phyloP scores from a whole-genome alignment of 768 basidiomycete species.

The Mycena galopus region DNA sequence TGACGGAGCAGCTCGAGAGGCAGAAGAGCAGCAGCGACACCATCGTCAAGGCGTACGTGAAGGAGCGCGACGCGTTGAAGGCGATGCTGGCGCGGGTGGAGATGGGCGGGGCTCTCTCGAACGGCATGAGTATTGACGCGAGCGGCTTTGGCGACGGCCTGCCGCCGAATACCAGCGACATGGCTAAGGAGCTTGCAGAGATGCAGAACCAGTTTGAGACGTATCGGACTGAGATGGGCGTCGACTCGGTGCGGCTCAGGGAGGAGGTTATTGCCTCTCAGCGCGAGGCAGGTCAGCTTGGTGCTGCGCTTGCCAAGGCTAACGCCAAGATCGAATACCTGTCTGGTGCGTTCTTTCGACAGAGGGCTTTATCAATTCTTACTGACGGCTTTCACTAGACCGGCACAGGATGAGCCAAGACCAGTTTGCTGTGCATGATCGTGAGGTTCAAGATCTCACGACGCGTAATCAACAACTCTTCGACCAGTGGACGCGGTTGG shows the following conservation, averaged over 20 bases:
- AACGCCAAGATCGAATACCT: constrained; percentile 86
- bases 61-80: constrained; percentile 90
- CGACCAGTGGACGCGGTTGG: constrained; percentile 79
- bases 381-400: constrained; percentile 54
- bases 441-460: constrained; percentile 74
- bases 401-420: constrained; percentile 81
- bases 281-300: constrained; percentile 73
- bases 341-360: constrained; percentile 57
- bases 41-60: constrained; percentile 84
- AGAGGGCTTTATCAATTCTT: neutral
- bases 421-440: constrained; percentile 69
- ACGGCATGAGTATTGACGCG: constrained; percentile 35
- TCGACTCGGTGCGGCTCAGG: constrained; percentile 78
- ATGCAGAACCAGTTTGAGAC: constrained; percentile 85
- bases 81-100: constrained; percentile 75
- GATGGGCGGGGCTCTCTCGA: constrained; percentile 40
- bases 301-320: constrained; percentile 82
- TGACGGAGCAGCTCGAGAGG: constrained; percentile 82
- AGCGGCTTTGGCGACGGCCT: constrained; percentile 51
- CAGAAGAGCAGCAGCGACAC: constrained; percentile 79
- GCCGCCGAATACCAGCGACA: constrained; percentile 48
- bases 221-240: constrained; percentile 83
- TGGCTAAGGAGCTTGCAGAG: constrained; percentile 74
- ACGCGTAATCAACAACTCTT: constrained; percentile 81
- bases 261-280: constrained; percentile 78